These are phyloP conservation scores for Backusella tuberculispora DNA, from an alignment of 192 early-diverging fungal genomes.

Conservation along the genomic window DNA sequence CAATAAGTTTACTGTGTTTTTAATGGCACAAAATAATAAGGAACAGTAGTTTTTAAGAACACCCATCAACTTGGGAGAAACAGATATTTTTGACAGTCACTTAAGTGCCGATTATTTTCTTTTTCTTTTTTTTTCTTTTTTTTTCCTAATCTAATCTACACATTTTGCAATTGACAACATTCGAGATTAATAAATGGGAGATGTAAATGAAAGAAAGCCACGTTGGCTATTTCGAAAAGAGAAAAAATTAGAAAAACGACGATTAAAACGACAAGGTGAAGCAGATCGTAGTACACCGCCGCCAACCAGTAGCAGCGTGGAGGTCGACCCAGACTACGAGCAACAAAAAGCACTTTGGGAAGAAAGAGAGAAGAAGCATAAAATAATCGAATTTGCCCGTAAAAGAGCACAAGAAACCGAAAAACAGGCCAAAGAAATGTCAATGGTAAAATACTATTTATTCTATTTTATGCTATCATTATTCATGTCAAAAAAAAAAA, in stretches of 20 bases:
- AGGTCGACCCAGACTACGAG: background rate
- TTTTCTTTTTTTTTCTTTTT: background rate
- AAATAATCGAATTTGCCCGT: constrained; percentile 5
- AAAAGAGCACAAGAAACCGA: constrained; percentile 18
- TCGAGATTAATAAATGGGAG: background rate
- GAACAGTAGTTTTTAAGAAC: no score
- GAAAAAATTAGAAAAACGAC: constrained; percentile 16
- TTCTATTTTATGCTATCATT: background rate
- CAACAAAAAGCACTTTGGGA: constrained; percentile 20
- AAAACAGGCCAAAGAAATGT: constrained; percentile 17
- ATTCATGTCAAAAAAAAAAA: background rate
- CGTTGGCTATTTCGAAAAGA: constrained; percentile 14
- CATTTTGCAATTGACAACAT: background rate
- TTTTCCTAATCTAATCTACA: background rate
- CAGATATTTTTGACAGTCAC: no score
- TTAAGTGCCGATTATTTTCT: background rate
- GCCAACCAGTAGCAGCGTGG: background rate
- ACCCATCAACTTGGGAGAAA: no score
- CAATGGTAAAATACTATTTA: constrained; percentile 4
- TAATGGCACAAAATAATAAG: no score
- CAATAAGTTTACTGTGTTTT: no score
- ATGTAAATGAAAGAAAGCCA: background rate
- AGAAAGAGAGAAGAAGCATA: constrained; percentile 15
- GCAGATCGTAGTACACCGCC: background rate
- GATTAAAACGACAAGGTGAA: background rate